Evolutionary conservation across 73 alveolate genomes (phyloP).

Genomic region (Blepharisma stoltei): DNA sequence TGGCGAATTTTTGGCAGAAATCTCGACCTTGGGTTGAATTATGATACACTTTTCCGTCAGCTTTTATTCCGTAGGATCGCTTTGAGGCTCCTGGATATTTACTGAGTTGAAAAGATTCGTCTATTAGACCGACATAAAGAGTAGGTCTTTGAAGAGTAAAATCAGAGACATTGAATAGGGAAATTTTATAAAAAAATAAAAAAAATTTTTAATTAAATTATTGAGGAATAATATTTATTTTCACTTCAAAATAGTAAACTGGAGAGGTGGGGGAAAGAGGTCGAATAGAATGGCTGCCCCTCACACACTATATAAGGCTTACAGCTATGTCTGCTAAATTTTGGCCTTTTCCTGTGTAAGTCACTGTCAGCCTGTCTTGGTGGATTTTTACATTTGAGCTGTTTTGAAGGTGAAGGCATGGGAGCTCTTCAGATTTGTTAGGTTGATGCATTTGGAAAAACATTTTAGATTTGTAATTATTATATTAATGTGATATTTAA

Average conservation of each 20-base stretch:
- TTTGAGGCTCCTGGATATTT: conserved; percentile 15
- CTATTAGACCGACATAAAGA: background rate
- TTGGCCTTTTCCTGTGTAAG: conserved; percentile 14
- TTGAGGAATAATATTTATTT: background rate
- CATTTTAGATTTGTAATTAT: no score
- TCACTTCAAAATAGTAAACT: conserved; percentile 19
- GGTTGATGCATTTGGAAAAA: no score
- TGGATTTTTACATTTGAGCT: no score
- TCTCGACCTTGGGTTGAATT: conserved; percentile 40
- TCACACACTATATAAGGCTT: conserved; percentile 22
- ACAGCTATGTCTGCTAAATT: background rate
- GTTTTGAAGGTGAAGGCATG: no score
- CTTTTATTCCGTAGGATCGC: conserved; percentile 43
- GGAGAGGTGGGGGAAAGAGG: background rate
- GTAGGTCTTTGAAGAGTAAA: background rate
- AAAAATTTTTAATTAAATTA: no score
- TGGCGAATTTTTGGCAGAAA: conserved; percentile 66
- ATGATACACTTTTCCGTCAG: conserved; percentile 52
- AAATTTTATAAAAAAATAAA: no score
- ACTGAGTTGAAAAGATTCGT: background rate
- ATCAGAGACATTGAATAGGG: no score
- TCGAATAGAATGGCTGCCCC: background rate
- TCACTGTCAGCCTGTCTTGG: conserved; percentile 17
- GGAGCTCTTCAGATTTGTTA: no score
- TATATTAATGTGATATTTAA: no score